A percentile compares a stretch with the other conserved stretches of the same genome.
Evolutionary conservation across 768 basidiomycete species (phyloP).

Genomic region (Pleurotus citrinopileatus): DNA sequence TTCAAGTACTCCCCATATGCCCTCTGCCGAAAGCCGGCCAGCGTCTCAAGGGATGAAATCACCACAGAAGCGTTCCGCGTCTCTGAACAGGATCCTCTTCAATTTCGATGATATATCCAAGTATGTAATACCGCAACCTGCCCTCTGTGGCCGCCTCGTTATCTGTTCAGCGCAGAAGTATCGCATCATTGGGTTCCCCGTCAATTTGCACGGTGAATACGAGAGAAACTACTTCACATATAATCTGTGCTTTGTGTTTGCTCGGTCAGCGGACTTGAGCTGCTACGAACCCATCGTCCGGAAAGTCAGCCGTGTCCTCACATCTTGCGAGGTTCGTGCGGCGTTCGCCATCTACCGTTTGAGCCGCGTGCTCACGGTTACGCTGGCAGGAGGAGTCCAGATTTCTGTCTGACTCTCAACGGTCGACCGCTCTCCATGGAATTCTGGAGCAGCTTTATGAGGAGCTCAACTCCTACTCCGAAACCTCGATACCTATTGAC

Average conservation of each 20-base stretch:
- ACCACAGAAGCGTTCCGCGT: conserved; percentile 47
- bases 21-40: too few relatives aligned
- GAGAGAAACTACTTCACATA: conserved; percentile 78
- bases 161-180: conserved; percentile 79
- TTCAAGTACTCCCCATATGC: conserved; percentile 50
- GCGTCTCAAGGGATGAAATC: conserved; percentile 39
- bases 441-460: conserved; percentile 97
- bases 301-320: conserved; percentile 89
- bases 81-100: conserved; percentile 61
- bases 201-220: conserved; percentile 74
- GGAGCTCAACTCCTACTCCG: conserved; percentile 95
- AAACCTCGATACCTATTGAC: conserved; percentile 90
- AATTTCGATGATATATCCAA: conserved; percentile 90
- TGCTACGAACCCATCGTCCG: conserved; percentile 96
- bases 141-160: conserved; percentile 85
- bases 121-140: conserved; percentile 88
- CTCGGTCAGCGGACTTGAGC: conserved; percentile 84
- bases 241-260: conserved; percentile 96
- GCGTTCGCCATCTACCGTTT: neutral
- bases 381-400: conserved; percentile 73
- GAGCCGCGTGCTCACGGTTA: conserved; percentile 5
- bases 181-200: conserved; percentile 91
- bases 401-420: conserved; percentile 76
- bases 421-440: conserved; percentile 65
- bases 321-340: conserved; percentile 77